Conservation (phyloP, 2,329 filamentous ascomycete genomes). For the Byssothecium circinans region DNA sequence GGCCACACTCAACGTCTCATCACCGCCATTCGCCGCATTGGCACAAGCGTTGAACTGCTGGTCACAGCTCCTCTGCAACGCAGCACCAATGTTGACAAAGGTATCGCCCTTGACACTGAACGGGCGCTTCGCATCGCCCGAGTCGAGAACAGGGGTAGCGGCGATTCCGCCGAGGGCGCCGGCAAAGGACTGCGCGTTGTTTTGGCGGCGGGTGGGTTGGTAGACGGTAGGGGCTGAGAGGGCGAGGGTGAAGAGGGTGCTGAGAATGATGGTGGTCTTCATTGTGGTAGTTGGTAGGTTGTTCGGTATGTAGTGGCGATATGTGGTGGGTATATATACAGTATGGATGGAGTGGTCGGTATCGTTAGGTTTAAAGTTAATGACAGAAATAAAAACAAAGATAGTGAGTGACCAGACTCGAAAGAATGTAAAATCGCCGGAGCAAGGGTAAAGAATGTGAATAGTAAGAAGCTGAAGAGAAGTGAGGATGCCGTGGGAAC, state of each 20-base stretch:
- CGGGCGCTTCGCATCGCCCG: slow-evolving; percentile 52
- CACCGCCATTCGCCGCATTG: slow-evolving; percentile 58
- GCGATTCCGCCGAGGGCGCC: slow-evolving; percentile 56
- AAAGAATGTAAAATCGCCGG: slow-evolving; percentile 28
- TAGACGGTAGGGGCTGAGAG: slow-evolving; percentile 13
- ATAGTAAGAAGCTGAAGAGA: neutral
- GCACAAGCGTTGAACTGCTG: slow-evolving; percentile 65
- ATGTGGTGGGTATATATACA: neutral
- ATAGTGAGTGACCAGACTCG: slow-evolving; percentile 33
- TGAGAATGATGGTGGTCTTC: slow-evolving; percentile 23
- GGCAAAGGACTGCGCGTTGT: slow-evolving; percentile 43
- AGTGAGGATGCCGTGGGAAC: neutral
- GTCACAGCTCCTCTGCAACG: slow-evolving; percentile 63
- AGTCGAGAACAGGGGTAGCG: slow-evolving; percentile 55
- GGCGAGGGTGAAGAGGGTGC: slow-evolving; percentile 20
- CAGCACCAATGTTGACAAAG: slow-evolving; percentile 59
- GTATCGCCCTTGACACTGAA: slow-evolving; percentile 35
- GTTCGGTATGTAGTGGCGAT: slow-evolving; percentile 1
- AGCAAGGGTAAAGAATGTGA: slow-evolving; percentile 3
- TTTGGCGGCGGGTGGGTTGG: slow-evolving; percentile 18
- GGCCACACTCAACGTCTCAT: slow-evolving; percentile 45
- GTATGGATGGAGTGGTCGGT: neutral
- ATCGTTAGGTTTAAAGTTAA: neutral
- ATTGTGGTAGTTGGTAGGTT: slow-evolving; percentile 20
- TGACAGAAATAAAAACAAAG: slow-evolving; percentile 5